A percentile compares a stretch with the other conserved stretches of the same genome.
phyloP scores from a whole-genome alignment of 768 basidiomycete species.

The Floccularia luteovirens region DNA sequence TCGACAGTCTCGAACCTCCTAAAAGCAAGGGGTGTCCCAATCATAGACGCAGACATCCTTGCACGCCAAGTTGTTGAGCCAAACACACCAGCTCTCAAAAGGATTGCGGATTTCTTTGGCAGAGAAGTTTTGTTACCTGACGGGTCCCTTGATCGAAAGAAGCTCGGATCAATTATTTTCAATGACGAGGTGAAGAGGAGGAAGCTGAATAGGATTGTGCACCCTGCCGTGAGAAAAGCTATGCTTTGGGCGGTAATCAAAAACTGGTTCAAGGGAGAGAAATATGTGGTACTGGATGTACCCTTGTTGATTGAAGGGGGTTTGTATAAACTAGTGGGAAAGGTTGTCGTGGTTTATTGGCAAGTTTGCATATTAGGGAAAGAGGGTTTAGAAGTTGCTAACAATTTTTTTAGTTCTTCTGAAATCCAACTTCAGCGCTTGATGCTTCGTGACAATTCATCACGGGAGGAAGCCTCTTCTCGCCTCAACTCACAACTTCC shows the following conservation, averaged over 20 bases:
- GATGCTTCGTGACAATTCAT: constrained; percentile 64
- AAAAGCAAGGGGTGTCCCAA: constrained; percentile 56
- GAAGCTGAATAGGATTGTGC: constrained; percentile 77
- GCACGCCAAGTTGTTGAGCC: constrained; percentile 84
- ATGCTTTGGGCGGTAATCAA: constrained; percentile 64
- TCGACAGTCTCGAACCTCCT: constrained; percentile 83
- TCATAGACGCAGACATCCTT: constrained; percentile 90
- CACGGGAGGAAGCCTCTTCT: constrained; percentile 58
- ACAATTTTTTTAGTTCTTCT: constrained; percentile 46
- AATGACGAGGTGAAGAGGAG: constrained; percentile 63
- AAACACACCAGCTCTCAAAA: constrained; percentile 62
- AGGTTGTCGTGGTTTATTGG: constrained; percentile 91
- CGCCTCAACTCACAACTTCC: constrained; percentile 79
- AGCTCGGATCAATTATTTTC: constrained; percentile 82
- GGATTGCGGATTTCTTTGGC: constrained; percentile 71
- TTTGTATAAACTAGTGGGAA: constrained; percentile 76
- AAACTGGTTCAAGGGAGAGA: constrained; percentile 73
- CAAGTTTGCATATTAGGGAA: constrained; percentile 23
- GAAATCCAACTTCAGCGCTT: constrained; percentile 82
- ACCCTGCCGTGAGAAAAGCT: constrained; percentile 82
- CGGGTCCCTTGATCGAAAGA: constrained; percentile 75
- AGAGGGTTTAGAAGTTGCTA: not conserved
- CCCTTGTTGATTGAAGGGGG: constrained; percentile 89
- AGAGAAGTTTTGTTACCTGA: constrained; percentile 52
- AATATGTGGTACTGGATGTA: constrained; percentile 80